Evolutionary conservation across 2,329 filamentous ascomycete genomes (phyloP).

Genomic region (Beauveria australis): DNA sequence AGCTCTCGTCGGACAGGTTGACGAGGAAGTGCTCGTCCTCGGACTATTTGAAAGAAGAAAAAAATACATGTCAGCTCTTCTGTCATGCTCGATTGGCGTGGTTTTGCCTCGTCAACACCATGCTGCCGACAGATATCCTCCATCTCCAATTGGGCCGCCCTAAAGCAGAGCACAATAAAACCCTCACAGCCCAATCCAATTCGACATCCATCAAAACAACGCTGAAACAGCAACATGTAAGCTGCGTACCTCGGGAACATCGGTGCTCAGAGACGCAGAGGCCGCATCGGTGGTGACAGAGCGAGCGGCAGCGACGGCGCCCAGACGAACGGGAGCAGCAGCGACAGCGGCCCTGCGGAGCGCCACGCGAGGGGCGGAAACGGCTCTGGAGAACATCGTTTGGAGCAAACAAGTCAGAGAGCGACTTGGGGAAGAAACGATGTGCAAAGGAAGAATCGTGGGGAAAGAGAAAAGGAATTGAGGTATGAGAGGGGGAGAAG

Average conservation of each 20-base stretch:
- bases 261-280: slow-evolving; percentile 78
- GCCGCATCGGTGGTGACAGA: slow-evolving; percentile 93
- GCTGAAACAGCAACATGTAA: background rate
- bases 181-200: background rate
- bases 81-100: background rate
- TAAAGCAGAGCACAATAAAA: background rate
- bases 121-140: slow-evolving; percentile 2
- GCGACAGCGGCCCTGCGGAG: slow-evolving; percentile 45
- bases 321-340: slow-evolving; percentile 28
- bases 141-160: background rate
- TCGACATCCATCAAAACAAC: background rate
- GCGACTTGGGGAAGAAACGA: slow-evolving; percentile 7
- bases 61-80: background rate
- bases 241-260: slow-evolving; percentile 41
- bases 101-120: background rate
- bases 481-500: slow-evolving; percentile 21
- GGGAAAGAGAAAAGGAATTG: slow-evolving; percentile 18
- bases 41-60: slow-evolving; percentile 45
- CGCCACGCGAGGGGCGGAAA: slow-evolving; percentile 53
- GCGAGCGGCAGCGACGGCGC: slow-evolving; percentile 46
- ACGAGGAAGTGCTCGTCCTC: slow-evolving; percentile 91
- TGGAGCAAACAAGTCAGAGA: background rate
- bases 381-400: slow-evolving; percentile 63
- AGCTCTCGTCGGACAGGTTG: slow-evolving; percentile 93
- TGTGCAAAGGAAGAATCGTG: background rate